phyloP scores from a whole-genome alignment of 179 eudicot species.

The Corrigiola litoralis region DNA sequence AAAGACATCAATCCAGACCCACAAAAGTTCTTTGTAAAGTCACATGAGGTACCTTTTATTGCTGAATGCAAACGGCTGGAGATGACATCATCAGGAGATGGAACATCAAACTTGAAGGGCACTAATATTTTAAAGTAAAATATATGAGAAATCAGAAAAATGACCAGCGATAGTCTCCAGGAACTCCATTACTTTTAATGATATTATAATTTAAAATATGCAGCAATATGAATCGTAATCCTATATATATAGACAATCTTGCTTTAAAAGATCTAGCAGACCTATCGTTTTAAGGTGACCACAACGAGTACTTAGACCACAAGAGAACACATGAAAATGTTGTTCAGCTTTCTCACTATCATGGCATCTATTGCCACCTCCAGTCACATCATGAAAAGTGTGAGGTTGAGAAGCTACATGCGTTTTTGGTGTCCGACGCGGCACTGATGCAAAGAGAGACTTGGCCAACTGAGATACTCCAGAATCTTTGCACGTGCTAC shows the following conservation, averaged over 20 bases:
- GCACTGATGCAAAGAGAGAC: slow-evolving; percentile 82
- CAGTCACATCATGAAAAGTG: slow-evolving; percentile 36
- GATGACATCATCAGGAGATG: slow-evolving; percentile 85
- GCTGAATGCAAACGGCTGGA: slow-evolving; percentile 47
- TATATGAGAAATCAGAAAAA: slow-evolving; percentile 21
- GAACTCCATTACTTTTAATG: slow-evolving; percentile 2
- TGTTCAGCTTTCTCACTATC: slow-evolving; percentile 37
- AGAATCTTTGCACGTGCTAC: slow-evolving; percentile 63
- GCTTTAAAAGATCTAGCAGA: slow-evolving; percentile 36
- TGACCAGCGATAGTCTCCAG: neutral
- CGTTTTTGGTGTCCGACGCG: slow-evolving; percentile 36
- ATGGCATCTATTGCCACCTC: slow-evolving; percentile 38
- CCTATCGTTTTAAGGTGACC: slow-evolving; percentile 45
- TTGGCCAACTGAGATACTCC: slow-evolving; percentile 90
- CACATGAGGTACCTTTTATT: slow-evolving; percentile 50
- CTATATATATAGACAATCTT: slow-evolving; percentile 17
- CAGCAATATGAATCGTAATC: neutral
- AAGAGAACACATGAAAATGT: slow-evolving; percentile 36
- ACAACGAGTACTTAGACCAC: slow-evolving; percentile 39
- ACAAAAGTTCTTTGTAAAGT: neutral
- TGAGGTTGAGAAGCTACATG: slow-evolving; percentile 41
- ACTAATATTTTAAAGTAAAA: slow-evolving; percentile 51
- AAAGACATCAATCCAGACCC: neutral
- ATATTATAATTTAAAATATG: neutral
- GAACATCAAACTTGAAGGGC: slow-evolving; percentile 85